phyloP scores from a whole-genome alignment of 352 stramenopile genomes.

The Phytopythium boreale region DNA sequence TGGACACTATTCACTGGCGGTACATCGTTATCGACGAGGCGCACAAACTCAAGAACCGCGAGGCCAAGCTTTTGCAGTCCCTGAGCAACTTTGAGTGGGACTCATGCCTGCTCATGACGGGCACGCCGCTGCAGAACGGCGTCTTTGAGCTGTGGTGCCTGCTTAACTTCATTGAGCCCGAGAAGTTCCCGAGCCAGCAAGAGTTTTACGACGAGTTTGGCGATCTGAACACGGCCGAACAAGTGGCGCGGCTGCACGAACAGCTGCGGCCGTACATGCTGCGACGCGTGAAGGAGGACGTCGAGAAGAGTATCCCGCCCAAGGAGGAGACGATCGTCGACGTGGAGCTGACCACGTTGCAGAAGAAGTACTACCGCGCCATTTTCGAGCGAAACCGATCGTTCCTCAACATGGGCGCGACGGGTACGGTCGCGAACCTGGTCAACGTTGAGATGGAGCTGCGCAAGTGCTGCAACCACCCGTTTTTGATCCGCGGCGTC shows the following conservation, averaged over 20 bases:
- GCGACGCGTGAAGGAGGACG: slow-evolving; percentile 99
- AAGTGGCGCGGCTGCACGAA: slow-evolving; percentile 96
- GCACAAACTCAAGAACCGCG: slow-evolving; percentile 98
- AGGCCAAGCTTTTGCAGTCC: slow-evolving; percentile 92
- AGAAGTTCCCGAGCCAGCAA: slow-evolving; percentile 94
- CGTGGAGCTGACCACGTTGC: slow-evolving; percentile 99
- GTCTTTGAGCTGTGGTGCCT: slow-evolving; percentile 99
- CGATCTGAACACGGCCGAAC: slow-evolving; percentile 93
- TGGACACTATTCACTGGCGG: slow-evolving; percentile 94
- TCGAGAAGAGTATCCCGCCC: slow-evolving; percentile 99
- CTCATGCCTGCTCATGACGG: slow-evolving; percentile 95
- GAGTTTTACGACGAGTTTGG: slow-evolving; percentile 97
- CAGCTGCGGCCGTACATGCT: slow-evolving; percentile 99
- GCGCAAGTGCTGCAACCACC: slow-evolving; percentile 99
- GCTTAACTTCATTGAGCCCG: slow-evolving; percentile 97
- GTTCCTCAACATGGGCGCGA: slow-evolving; percentile 85
- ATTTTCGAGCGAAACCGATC: slow-evolving; percentile 99
- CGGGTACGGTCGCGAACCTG: slow-evolving; percentile 93
- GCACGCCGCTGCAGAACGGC: slow-evolving; percentile 99
- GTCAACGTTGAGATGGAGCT: slow-evolving; percentile 99
- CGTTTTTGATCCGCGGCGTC: slow-evolving; percentile 97
- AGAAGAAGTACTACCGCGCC: slow-evolving; percentile 96
- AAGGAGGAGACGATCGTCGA: slow-evolving; percentile 99
- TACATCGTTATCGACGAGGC: slow-evolving; percentile 99
- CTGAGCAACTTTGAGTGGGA: slow-evolving; percentile 85